Evolutionary conservation across 371 early-diverging fungal genomes (phyloP).

Genomic region (Cokeromyces recurvatus): DNA sequence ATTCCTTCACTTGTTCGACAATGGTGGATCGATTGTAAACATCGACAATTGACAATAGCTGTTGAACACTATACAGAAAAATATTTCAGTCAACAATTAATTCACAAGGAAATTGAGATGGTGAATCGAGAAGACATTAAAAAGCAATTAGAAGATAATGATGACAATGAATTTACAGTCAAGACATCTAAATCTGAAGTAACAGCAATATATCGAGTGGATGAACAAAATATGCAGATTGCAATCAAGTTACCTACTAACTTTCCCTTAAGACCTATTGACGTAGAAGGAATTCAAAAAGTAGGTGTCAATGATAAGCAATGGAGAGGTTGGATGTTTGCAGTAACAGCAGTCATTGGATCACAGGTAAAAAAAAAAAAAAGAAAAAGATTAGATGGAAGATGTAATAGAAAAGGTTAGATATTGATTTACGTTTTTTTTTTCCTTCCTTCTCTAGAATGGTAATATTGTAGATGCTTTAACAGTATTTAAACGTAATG

Average conservation of each 20-base stretch:
- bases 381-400: background rate
- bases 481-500: constrained; percentile 74
- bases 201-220: constrained; percentile 73
- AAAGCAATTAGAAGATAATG: constrained; percentile 42
- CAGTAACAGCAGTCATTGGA: constrained; percentile 72
- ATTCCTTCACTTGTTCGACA: constrained; percentile 68
- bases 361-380: constrained; percentile 45
- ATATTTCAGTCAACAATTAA: constrained; percentile 64
- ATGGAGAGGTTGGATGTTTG: constrained; percentile 91
- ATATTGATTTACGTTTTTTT: no score
- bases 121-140: constrained; percentile 48
- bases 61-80: constrained; percentile 77
- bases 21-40: constrained; percentile 84
- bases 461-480: constrained; percentile 80
- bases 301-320: constrained; percentile 81
- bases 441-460: constrained; percentile 66
- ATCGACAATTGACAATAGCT: constrained; percentile 68
- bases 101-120: constrained; percentile 57
- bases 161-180: constrained; percentile 60
- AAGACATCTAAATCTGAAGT: constrained; percentile 72
- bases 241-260: constrained; percentile 72
- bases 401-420: no score
- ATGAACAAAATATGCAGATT: constrained; percentile 85
- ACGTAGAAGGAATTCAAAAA: constrained; percentile 74
- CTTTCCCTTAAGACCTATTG: constrained; percentile 81